These are phyloP conservation scores for Trypanosoma grayi DNA, from an alignment of 208 protist species.

Conservation along the genomic window DNA sequence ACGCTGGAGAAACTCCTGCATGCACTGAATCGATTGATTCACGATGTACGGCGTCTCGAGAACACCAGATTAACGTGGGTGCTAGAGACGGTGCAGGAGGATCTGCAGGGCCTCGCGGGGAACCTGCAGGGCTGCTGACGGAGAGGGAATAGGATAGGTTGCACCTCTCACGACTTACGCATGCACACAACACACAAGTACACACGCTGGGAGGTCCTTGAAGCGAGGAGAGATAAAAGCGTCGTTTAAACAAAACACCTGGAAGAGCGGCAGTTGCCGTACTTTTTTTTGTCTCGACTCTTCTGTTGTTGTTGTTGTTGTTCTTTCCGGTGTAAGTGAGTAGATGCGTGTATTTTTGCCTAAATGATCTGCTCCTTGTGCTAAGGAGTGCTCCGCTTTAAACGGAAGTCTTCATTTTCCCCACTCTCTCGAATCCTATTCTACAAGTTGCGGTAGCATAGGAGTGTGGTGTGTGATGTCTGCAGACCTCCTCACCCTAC, in stretches of 20 bases:
- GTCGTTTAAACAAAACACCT: no score
- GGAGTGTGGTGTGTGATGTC: constrained; percentile 23
- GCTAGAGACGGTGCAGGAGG: constrained; percentile 17
- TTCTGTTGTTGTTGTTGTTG: constrained; percentile 1
- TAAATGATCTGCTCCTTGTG: no score
- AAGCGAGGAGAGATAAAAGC: no score
- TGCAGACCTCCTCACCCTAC: constrained; percentile 51
- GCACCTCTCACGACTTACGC: no score
- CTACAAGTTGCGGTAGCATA: no score
- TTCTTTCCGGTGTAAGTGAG: no score
- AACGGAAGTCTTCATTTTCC: no score
- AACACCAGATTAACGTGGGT: constrained; percentile 19
- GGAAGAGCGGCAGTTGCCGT: background rate
- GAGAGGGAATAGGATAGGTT: background rate
- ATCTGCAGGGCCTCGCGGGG: constrained; percentile 15
- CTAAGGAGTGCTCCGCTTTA: no score
- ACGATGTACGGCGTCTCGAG: constrained; percentile 29
- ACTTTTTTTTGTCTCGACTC: background rate
- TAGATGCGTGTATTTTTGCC: background rate
- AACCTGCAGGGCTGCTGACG: constrained; percentile 8
- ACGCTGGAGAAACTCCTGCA: constrained; percentile 39
- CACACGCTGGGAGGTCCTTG: no score
- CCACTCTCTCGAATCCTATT: no score
- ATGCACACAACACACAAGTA: no score
- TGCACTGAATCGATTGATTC: constrained; percentile 27